Evolutionary conservation across 2,329 filamentous ascomycete genomes (phyloP).

Genomic region (Venturiaceae sp.): DNA sequence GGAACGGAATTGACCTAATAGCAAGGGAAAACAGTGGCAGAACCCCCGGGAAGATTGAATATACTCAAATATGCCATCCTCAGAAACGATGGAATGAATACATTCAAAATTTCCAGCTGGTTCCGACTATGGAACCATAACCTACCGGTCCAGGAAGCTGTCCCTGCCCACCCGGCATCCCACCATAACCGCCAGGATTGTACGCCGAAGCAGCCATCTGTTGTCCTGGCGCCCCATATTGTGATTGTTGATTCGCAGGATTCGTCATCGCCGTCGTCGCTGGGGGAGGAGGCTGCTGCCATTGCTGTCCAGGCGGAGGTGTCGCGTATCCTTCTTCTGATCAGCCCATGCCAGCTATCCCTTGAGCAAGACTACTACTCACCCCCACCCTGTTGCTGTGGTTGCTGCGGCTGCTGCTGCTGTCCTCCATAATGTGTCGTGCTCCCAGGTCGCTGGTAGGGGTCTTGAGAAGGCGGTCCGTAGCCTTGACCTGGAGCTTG

Average conservation of each 20-base stretch:
- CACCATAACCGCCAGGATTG: conserved; percentile 10
- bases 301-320: background rate
- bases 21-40: too few species aligned
- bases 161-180: conserved; percentile 13
- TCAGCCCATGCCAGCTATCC: background rate
- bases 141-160: background rate
- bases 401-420: background rate
- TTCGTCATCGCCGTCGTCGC: background rate
- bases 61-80: too few species aligned
- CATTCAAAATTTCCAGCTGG: too few species aligned
- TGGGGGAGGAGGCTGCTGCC: background rate
- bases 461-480: conserved; percentile 4
- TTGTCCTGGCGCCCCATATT: conserved; percentile 9
- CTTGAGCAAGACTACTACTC: too few species aligned
- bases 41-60: too few species aligned
- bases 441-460: conserved; percentile 2
- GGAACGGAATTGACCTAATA: too few species aligned
- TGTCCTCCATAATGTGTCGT: conserved; percentile 4
- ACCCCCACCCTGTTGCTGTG: background rate
- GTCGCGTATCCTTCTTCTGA: background rate
- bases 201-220: conserved; percentile 1
- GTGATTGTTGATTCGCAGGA: conserved; percentile 3
- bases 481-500: background rate
- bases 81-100: too few species aligned
- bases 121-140: background rate